Conservation (phyloP, 1,139 yeast genomes). For the Yamadazyma taylorii region DNA sequence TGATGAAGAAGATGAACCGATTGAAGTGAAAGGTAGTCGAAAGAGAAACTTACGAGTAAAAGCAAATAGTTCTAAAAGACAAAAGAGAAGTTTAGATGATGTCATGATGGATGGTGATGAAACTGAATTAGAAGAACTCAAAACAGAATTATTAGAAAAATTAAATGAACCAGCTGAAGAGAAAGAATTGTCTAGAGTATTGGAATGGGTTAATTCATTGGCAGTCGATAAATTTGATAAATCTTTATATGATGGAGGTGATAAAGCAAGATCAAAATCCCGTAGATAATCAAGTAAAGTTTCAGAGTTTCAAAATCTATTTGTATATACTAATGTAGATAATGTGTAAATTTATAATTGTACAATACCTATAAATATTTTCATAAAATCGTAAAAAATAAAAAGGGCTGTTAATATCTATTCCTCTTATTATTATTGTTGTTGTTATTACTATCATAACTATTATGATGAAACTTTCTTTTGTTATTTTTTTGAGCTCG, state of each 20-base stretch:
- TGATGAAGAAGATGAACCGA: conserved; percentile 20
- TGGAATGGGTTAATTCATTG: conserved; percentile 62
- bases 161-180: conserved; percentile 33
- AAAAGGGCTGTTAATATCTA: conserved; percentile 2
- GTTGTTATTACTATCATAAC: too few relatives aligned
- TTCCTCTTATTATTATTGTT: conserved; percentile 8
- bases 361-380: conserved; percentile 1
- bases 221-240: conserved; percentile 54
- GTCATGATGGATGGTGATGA: conserved; percentile 28
- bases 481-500: conserved; percentile 26
- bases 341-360: conserved; percentile 2
- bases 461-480: conserved; percentile 5
- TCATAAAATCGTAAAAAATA: not conserved
- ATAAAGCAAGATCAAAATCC: conserved; percentile 25
- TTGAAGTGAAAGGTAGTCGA: conserved; percentile 16
- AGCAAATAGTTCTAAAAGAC: conserved; percentile 15
- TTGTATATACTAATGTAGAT: conserved; percentile 3
- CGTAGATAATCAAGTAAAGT: conserved; percentile 1
- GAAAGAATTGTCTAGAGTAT: conserved; percentile 45
- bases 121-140: conserved; percentile 27
- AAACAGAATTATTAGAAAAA: conserved; percentile 26
- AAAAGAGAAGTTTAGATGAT: conserved; percentile 27
- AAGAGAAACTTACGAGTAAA: conserved; percentile 19
- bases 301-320: conserved; percentile 19
- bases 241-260: conserved; percentile 61